Evolutionary conservation across 495 filamentous ascomycete species (phyloP).

Genomic region (Daldinia childiae): DNA sequence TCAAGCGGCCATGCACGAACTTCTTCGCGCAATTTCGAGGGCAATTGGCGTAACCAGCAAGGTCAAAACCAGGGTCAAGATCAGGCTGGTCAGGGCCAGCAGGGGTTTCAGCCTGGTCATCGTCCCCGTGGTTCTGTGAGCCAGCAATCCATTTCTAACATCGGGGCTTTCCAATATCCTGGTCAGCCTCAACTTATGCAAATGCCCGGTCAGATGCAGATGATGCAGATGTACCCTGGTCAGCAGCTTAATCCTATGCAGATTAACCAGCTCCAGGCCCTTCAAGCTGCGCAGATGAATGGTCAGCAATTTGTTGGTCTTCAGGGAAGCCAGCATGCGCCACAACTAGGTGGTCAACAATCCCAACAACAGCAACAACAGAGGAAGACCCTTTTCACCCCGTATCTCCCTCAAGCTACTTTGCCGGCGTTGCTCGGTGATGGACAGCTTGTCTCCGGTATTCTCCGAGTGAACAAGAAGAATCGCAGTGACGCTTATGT

Average conservation of each 20-base stretch:
- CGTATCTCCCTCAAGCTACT: slow-evolving; percentile 95
- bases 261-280: slow-evolving; percentile 87
- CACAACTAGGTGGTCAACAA: slow-evolving; percentile 69
- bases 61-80: slow-evolving; percentile 69
- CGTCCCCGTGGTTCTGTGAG: slow-evolving; percentile 84
- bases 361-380: slow-evolving; percentile 93
- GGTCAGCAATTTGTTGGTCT: slow-evolving; percentile 74
- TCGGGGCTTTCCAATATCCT: slow-evolving; percentile 90
- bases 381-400: slow-evolving; percentile 97
- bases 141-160: slow-evolving; percentile 85
- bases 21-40: slow-evolving; percentile 91
- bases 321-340: slow-evolving; percentile 81
- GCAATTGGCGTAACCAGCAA: slow-evolving; percentile 92
- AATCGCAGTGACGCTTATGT: slow-evolving; percentile 99
- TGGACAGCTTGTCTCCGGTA: slow-evolving; percentile 93
- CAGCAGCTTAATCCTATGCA: slow-evolving; percentile 92
- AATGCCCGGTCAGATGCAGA: slow-evolving; percentile 79
- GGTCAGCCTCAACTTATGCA: slow-evolving; percentile 92
- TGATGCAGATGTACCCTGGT: slow-evolving; percentile 80
- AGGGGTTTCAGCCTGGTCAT: slow-evolving; percentile 92
- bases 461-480: slow-evolving; percentile 98
- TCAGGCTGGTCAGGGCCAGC: slow-evolving; percentile 68
- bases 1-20: slow-evolving; percentile 76
- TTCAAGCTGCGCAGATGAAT: slow-evolving; percentile 86
- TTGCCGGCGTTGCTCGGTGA: slow-evolving; percentile 90